Evolutionary conservation across 768 basidiomycete genomes (phyloP), one percentile per base, ranked within the genome.

Genomic region (Mycena capillaripes): DNA sequence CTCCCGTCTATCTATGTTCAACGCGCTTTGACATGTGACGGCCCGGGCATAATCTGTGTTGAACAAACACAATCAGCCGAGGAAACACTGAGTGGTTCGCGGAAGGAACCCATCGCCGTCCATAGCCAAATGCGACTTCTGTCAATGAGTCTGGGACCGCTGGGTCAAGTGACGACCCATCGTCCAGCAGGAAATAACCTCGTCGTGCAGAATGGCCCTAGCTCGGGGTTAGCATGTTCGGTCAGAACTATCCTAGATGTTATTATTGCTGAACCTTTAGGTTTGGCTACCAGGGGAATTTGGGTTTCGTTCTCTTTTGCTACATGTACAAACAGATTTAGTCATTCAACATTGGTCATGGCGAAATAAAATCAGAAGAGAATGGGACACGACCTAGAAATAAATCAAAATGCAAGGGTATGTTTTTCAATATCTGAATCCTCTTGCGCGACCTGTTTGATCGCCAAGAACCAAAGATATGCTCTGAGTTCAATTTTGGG

Each of bases 121-220:
- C n/a, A n/a, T n/a, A n/a, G n/a, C n/a, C n/a, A n/a, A n/a, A n/a
- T n/a, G 34, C 56, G n/a, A 12, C 56, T 57, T 38, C 34, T n/a
- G n/a, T n/a, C n/a, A n/a, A n/a, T 6, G 56, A 21, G 34, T 57
- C 32, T 36, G 34, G 56, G 34, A 57, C 56, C 2, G 2, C 32
- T 4, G 56, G 56, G 32, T 57, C 36, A 12, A n/a, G n/a, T n/a
- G 25, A 27, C 19, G 40, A 29, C 16, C 36, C 16, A 42, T 42
- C 52, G 17, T 25, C 63, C 23, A 66, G 30, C 30, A 66, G 38
- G 25, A 66, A 48, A n/a, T n/a, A n/a, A n/a, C n/a, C n/a, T n/a
- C n/a, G n/a, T n/a, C n/a, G n/a, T n/a, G n/a, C n/a, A n/a, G n/a
- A n/a, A n/a, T n/a, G n/a, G n/a, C n/a, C n/a, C n/a, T n/a, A n/a